These are phyloP conservation scores for Boletus huronensis DNA, from an alignment of 768 basidiomycete genomes.

Conservation along the genomic window DNA sequence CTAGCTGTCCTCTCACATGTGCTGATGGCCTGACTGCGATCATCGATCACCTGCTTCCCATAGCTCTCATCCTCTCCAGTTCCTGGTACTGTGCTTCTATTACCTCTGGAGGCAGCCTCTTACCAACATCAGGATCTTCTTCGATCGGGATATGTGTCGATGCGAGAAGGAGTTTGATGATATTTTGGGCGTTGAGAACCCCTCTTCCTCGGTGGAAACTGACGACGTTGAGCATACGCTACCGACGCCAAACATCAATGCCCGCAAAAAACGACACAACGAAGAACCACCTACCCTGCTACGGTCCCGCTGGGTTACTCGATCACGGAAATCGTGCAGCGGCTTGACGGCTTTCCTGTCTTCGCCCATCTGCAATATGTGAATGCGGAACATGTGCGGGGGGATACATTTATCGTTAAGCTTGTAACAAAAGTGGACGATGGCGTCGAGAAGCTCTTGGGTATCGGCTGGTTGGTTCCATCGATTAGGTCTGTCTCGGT, in stretches of 20 bases:
- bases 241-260: background rate
- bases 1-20: background rate
- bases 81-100: conserved; percentile 9
- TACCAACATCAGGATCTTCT: conserved; percentile 20
- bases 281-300: conserved; percentile 7
- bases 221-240: conserved; percentile 21
- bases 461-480: conserved; percentile 9
- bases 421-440: conserved; percentile 7
- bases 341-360: conserved; percentile 23
- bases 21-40: background rate
- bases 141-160: conserved; percentile 15
- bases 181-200: conserved; percentile 16
- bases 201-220: conserved; percentile 26
- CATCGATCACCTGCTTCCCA: background rate
- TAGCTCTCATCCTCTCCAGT: conserved; percentile 14
- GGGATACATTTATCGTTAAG: conserved; percentile 8
- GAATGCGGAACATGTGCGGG: conserved; percentile 21
- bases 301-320: conserved; percentile 12
- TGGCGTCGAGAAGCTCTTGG: conserved; percentile 8
- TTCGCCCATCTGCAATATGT: conserved; percentile 23
- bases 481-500: background rate
- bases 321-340: conserved; percentile 21
- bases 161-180: conserved; percentile 19
- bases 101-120: conserved; percentile 10
- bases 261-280: background rate